Conservation (phyloP, 495 filamentous ascomycete genomes). For the Penicillium cataractarum region DNA sequence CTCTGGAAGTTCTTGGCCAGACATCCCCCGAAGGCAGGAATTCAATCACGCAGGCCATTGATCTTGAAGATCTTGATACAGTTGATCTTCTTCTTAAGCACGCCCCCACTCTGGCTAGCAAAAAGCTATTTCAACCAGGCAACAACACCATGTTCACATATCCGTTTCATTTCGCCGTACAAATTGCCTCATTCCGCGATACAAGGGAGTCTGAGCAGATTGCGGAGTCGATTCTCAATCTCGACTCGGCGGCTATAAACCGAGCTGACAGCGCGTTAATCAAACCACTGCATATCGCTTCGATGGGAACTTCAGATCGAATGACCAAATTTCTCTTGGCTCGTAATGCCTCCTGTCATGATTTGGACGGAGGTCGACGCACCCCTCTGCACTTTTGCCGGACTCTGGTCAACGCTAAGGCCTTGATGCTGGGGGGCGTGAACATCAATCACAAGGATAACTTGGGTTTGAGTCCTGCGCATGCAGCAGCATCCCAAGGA, state of each 20-base stretch:
- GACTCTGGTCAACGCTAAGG: constrained; percentile 16
- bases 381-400: constrained; percentile 25
- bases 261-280: constrained; percentile 11
- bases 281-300: constrained; percentile 14
- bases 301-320: constrained; percentile 16
- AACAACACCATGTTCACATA: constrained; percentile 18
- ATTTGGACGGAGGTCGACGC: constrained; percentile 16
- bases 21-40: constrained; percentile 23
- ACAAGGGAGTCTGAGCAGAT: constrained; percentile 26
- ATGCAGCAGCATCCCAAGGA: constrained; percentile 24
- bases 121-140: constrained; percentile 14
- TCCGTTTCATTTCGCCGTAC: constrained; percentile 28
- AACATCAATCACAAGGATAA: constrained; percentile 26
- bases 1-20: constrained; percentile 8
- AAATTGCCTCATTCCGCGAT: constrained; percentile 25
- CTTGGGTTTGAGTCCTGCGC: constrained; percentile 21
- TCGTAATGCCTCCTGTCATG: constrained; percentile 13
- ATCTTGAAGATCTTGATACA: constrained; percentile 26
- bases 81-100: constrained; percentile 18
- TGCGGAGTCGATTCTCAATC: constrained; percentile 16
- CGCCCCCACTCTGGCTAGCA: constrained; percentile 12
- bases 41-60: constrained; percentile 31
- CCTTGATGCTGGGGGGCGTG: constrained; percentile 15
- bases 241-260: constrained; percentile 15
- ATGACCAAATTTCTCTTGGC: constrained; percentile 25